A percentile compares a stretch with the other conserved stretches of the same genome.
Evolutionary conservation across 1,284 basidiomycete species (phyloP).

Genomic region (Fomitopsis pinicola): DNA sequence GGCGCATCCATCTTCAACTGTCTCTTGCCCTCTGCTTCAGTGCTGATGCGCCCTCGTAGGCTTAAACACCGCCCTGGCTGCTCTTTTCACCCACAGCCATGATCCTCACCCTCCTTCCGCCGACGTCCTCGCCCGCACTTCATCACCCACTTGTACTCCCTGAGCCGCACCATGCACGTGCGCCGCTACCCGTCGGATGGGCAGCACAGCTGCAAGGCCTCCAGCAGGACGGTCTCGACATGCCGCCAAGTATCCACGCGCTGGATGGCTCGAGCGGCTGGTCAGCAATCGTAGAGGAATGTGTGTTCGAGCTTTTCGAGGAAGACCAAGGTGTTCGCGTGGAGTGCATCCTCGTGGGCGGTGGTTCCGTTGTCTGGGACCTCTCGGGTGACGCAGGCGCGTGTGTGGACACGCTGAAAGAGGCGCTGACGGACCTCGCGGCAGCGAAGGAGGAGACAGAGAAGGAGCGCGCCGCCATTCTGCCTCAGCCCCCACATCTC

Average conservation of each 20-base stretch:
- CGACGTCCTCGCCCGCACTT: slow-evolving; percentile 9
- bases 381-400: slow-evolving; percentile 28
- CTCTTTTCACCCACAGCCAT: slow-evolving; percentile 33
- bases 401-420: slow-evolving; percentile 42
- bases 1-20: neutral
- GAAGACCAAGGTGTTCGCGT: slow-evolving; percentile 30
- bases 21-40: neutral
- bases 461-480: slow-evolving; percentile 20
- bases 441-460: slow-evolving; percentile 24
- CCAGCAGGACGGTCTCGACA: slow-evolving; percentile 51
- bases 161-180: slow-evolving; percentile 25
- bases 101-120: slow-evolving; percentile 65
- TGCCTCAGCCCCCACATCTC: neutral
- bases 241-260: slow-evolving; percentile 52
- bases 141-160: neutral
- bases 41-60: neutral
- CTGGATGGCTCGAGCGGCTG: slow-evolving; percentile 63
- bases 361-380: slow-evolving; percentile 43
- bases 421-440: slow-evolving; percentile 52
- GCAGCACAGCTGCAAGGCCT: slow-evolving; percentile 49
- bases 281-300: slow-evolving; percentile 49
- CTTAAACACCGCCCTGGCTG: neutral
- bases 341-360: slow-evolving; percentile 54
- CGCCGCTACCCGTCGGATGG: slow-evolving; percentile 53
- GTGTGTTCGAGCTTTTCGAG: slow-evolving; percentile 53